These are phyloP conservation scores for Castanea mollissima DNA, from an alignment of 306 rosid genomes.

Conservation along the genomic window DNA sequence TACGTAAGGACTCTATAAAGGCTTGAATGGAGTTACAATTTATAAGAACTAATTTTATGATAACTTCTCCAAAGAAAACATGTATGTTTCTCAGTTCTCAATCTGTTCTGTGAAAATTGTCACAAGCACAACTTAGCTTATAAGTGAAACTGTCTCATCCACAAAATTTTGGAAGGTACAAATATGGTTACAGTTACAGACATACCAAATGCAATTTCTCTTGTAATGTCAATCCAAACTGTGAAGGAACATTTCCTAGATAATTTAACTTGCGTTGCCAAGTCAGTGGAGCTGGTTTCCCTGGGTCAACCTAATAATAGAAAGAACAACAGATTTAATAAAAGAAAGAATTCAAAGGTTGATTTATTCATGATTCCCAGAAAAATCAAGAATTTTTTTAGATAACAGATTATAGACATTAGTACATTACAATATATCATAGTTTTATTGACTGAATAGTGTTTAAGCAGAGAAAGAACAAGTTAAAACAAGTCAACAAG, in stretches of 20 bases:
- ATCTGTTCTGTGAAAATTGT: background rate
- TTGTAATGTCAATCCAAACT: conserved; percentile 42
- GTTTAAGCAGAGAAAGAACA: background rate
- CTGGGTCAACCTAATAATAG: conserved; percentile 50
- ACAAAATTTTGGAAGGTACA: background rate
- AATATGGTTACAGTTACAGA: background rate
- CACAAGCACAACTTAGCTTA: background rate
- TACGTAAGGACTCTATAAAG: too few relatives aligned
- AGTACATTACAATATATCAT: too few relatives aligned
- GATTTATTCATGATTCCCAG: background rate
- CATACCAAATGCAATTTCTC: conserved; percentile 73
- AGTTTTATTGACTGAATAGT: too few relatives aligned
- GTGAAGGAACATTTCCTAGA: conserved; percentile 26
- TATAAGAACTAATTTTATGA: too few relatives aligned
- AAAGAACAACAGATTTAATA: background rate
- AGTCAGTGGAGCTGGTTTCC: conserved; percentile 57
- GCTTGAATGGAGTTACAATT: too few relatives aligned
- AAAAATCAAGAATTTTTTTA: background rate
- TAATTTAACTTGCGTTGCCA: conserved; percentile 76
- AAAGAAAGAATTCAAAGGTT: background rate
- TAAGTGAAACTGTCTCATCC: background rate
- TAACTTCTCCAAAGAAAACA: background rate
- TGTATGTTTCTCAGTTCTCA: background rate
- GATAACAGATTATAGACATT: too few relatives aligned
- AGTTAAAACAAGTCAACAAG: background rate